phyloP scores from a whole-genome alignment of 2,329 filamentous ascomycete species.

The Penicillium sp. region DNA sequence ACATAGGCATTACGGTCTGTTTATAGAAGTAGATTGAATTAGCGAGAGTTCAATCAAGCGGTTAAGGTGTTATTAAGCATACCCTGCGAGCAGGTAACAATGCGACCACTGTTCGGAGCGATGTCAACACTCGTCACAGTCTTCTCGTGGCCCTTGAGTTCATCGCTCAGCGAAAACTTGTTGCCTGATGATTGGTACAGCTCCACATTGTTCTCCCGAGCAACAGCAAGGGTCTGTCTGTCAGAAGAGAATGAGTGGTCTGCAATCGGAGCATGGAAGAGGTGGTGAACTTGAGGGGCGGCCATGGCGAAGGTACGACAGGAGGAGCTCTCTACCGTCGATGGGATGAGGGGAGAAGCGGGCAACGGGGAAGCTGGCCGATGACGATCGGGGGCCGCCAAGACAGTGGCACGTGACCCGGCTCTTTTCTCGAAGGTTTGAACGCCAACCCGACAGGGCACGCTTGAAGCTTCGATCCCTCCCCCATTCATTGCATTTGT shows the following conservation, averaged over 20 bases:
- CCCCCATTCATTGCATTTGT: not conserved
- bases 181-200: slow-evolving; percentile 76
- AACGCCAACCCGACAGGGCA: not conserved
- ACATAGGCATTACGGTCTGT: slow-evolving; percentile 95
- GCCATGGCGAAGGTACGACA: slow-evolving; percentile 75
- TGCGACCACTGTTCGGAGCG: slow-evolving; percentile 84
- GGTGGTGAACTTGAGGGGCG: slow-evolving; percentile 87
- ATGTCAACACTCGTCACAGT: slow-evolving; percentile 96
- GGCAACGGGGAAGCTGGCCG: slow-evolving; percentile 10
- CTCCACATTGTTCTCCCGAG: slow-evolving; percentile 87
- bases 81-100: slow-evolving; percentile 98
- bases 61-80: slow-evolving; percentile 24
- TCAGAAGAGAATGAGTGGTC: slow-evolving; percentile 98
- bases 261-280: slow-evolving; percentile 94
- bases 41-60: not conserved
- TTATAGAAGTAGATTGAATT: not conserved
- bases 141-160: slow-evolving; percentile 96
- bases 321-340: slow-evolving; percentile 99
- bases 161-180: slow-evolving; percentile 82
- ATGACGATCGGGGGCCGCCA: slow-evolving; percentile 26
- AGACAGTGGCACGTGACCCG: slow-evolving; percentile 20
- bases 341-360: slow-evolving; percentile 16
- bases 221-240: slow-evolving; percentile 83
- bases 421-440: not conserved
- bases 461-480: not conserved